These are phyloP conservation scores for Trichoderma virens DNA, from an alignment of 495 filamentous ascomycete genomes.

Conservation along the genomic window DNA sequence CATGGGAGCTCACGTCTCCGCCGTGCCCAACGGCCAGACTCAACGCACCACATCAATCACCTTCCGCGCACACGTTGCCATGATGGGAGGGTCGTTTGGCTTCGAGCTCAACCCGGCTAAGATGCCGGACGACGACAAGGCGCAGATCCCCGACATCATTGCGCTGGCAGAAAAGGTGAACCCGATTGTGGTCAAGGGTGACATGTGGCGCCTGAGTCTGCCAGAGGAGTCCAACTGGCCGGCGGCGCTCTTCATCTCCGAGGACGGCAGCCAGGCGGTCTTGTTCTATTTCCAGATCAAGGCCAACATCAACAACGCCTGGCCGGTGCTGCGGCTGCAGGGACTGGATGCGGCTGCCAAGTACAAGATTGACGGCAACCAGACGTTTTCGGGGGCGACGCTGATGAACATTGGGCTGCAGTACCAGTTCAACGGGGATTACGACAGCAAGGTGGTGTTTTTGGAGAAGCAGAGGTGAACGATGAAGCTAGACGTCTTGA, in stretches of 20 bases:
- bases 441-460: conserved; percentile 36
- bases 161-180: conserved; percentile 41
- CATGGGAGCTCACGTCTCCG: conserved; percentile 50
- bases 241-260: conserved; percentile 42
- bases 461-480: conserved; percentile 25
- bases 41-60: conserved; percentile 37
- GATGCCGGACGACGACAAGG: conserved; percentile 34
- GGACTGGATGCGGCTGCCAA: conserved; percentile 37
- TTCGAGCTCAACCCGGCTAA: conserved; percentile 44
- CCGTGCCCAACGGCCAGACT: conserved; percentile 45
- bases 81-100: conserved; percentile 52
- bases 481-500: not conserved
- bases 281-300: conserved; percentile 45
- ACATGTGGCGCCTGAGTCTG: conserved; percentile 43
- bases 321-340: conserved; percentile 36
- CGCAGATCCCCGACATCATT: conserved; percentile 38
- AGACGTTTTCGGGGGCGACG: conserved; percentile 34
- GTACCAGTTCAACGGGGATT: conserved; percentile 31
- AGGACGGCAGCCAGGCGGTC: conserved; percentile 32
- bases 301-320: conserved; percentile 34
- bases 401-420: conserved; percentile 44
- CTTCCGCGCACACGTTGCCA: conserved; percentile 48
- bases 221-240: conserved; percentile 50
- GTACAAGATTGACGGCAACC: conserved; percentile 34
- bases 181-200: conserved; percentile 41